Evolutionary conservation across 208 protist genomes (phyloP).

Genomic region (Blastocrithidia nonstop): DNA sequence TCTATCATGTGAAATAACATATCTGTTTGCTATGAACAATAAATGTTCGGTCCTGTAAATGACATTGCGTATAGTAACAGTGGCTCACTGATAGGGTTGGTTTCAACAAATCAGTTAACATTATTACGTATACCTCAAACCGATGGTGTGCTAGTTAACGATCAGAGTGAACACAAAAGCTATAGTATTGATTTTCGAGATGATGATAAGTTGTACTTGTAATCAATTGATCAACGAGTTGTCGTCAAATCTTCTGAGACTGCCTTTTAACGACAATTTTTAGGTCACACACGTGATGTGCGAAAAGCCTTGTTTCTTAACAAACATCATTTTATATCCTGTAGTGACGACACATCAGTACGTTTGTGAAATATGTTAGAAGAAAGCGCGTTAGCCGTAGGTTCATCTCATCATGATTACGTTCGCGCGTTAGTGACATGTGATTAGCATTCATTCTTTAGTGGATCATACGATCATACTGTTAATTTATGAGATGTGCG

Average conservation of each 20-base stretch:
- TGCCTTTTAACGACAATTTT: constrained; percentile 65
- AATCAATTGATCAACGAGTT: constrained; percentile 61
- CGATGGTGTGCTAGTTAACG: constrained; percentile 61
- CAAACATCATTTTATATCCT: constrained; percentile 60
- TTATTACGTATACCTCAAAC: constrained; percentile 63
- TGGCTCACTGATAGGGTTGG: constrained; percentile 43
- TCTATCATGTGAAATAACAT: constrained; percentile 63
- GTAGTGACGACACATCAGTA: constrained; percentile 71
- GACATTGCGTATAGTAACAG: constrained; percentile 36
- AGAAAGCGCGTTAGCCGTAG: constrained; percentile 33
- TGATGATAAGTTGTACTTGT: constrained; percentile 68
- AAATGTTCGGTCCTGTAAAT: constrained; percentile 68
- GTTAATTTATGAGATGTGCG: constrained; percentile 74
- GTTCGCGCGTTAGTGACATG: constrained; percentile 53
- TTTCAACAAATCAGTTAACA: constrained; percentile 64
- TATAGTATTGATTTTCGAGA: constrained; percentile 64
- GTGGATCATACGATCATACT: constrained; percentile 73
- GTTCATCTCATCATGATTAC: constrained; percentile 63
- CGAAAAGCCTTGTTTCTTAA: constrained; percentile 56
- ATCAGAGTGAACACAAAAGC: constrained; percentile 58
- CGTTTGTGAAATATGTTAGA: constrained; percentile 67
- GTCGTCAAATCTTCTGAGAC: constrained; percentile 63
- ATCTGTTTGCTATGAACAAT: constrained; percentile 73
- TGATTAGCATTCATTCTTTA: constrained; percentile 46
- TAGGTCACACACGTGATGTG: constrained; percentile 62